Percentiles rank a stretch among this genome's conserved stretches.
phyloP scores from a whole-genome alignment of 2,329 filamentous ascomycete species.

The Aspergillus jensenii region DNA sequence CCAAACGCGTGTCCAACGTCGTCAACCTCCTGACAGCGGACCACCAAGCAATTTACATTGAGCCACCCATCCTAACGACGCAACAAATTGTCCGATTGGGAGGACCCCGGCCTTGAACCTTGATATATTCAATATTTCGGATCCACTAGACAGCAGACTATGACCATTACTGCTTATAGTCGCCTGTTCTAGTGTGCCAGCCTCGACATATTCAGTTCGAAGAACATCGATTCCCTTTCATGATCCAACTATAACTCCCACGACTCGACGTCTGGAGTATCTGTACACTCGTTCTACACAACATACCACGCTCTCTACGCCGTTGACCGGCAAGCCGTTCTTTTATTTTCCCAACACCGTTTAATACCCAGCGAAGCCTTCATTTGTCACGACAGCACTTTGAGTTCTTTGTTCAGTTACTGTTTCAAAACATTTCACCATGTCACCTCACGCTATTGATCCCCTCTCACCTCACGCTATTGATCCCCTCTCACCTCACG shows the following conservation, averaged over 20 bases:
- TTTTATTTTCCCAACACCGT: slow-evolving; percentile 13
- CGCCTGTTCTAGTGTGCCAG: slow-evolving; percentile 12
- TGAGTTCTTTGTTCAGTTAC: not conserved
- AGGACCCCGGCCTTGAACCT: slow-evolving; percentile 10
- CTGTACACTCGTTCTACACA: slow-evolving; percentile 26
- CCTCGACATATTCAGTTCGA: slow-evolving; percentile 20
- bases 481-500: slow-evolving; percentile 21
- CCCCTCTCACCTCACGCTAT: slow-evolving; percentile 18
- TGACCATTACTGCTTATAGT: slow-evolving; percentile 21
- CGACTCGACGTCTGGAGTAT: slow-evolving; percentile 38
- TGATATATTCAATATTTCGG: slow-evolving; percentile 12
- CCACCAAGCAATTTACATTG: slow-evolving; percentile 11
- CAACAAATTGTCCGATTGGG: slow-evolving; percentile 13
- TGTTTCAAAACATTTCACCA: slow-evolving; percentile 21
- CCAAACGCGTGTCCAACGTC: slow-evolving; percentile 20
- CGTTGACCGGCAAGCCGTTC: slow-evolving; percentile 32
- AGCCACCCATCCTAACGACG: slow-evolving; percentile 10
- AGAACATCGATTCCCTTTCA: slow-evolving; percentile 17
- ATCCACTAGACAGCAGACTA: slow-evolving; percentile 21
- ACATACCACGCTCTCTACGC: slow-evolving; percentile 22
- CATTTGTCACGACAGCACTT: slow-evolving; percentile 10
- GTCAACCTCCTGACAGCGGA: slow-evolving; percentile 13
- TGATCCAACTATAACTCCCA: slow-evolving; percentile 31
- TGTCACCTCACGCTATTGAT: slow-evolving; percentile 26
- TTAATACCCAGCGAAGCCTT: slow-evolving; percentile 1